Evolutionary conservation across 371 early-diverging fungal genomes (phyloP), one percentile per base, ranked within the genome.

Genomic region (Mucor lusitanicus): DNA sequence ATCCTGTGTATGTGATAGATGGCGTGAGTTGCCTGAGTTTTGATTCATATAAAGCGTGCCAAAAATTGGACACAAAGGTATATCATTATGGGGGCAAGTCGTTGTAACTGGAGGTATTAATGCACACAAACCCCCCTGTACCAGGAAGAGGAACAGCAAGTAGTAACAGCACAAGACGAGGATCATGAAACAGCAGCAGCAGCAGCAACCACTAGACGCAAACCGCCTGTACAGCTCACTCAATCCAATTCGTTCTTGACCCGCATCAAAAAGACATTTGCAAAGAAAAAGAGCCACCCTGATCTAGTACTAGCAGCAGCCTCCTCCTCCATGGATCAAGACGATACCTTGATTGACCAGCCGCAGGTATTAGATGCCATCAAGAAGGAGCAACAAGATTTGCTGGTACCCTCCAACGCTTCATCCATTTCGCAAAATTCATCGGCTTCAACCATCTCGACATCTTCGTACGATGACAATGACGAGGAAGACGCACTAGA

Each of bases 11-110:
- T 71, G 77, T 74, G 6, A 80, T 87, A 42, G 78, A 81, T 21
- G 80, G 77, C 39, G 75, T 85, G 0, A 72, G 77, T 0, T 81
- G 86, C 55, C 40, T 87, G 57, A 73, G 77, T 19, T 74, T 85
- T 48, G 70, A 83, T 46, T 53, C 74, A 21, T 42, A 27, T 8
- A 66, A 64, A 56, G 78, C 78, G 7, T 63, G 67, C 60, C 70
- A 74, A 64, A 71, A 27, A 23, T 40, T 80, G 15, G 73, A 74
- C 30, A 46, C 40, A 46, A 66, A 67, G 55, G 67, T 71, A 62
- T 33, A 33, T 1, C 7, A 33, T 2, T 30, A 30, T 30, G 6
- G 33, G 1, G 7, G 33, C 8, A 35, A 35, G 37, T 6, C 12
- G 53, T 6, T 3, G 53, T 15, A 37, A 59, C 42, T 27, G 28